Conservation (phyloP, 2,329 filamentous ascomycete genomes). For the Venturia aucupariae region DNA sequence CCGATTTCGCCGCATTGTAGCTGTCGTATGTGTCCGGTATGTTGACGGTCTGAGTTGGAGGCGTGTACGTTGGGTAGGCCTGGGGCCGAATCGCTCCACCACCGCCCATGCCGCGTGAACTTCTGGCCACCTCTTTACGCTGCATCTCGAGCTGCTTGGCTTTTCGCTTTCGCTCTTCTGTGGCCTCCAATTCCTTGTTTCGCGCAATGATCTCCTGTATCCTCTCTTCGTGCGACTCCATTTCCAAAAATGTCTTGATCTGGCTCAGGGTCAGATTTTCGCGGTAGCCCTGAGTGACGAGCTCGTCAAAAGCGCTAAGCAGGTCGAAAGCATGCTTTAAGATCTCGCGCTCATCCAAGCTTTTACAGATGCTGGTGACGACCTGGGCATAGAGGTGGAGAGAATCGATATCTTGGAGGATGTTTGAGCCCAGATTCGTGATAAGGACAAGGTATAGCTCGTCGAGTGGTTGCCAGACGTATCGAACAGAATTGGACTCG, state of each 20-base stretch:
- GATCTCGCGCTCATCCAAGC: conserved; percentile 90
- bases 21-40: conserved; percentile 79
- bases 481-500: conserved; percentile 98
- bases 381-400: conserved; percentile 97
- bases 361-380: conserved; percentile 93
- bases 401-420: conserved; percentile 93
- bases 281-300: conserved; percentile 89
- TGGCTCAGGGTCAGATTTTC: conserved; percentile 95
- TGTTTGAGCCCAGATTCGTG: conserved; percentile 98
- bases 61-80: conserved; percentile 80
- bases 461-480: conserved; percentile 97
- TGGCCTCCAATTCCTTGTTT: conserved; percentile 98
- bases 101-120: conserved; percentile 45
- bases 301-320: conserved; percentile 89
- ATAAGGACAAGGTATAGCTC: conserved; percentile 99
- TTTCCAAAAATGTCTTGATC: conserved; percentile 98
- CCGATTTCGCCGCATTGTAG: conserved; percentile 93
- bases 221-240: conserved; percentile 98
- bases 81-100: conserved; percentile 59
- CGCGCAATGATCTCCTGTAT: conserved; percentile 97
- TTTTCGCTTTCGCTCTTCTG: conserved; percentile 95
- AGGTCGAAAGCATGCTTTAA: conserved; percentile 91
- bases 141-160: conserved; percentile 99
- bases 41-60: conserved; percentile 63
- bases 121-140: conserved; percentile 86